Base-by-base conservation (phyloP, 73 alveolate genomes). In the Tetrahymena elliotti region DNA sequence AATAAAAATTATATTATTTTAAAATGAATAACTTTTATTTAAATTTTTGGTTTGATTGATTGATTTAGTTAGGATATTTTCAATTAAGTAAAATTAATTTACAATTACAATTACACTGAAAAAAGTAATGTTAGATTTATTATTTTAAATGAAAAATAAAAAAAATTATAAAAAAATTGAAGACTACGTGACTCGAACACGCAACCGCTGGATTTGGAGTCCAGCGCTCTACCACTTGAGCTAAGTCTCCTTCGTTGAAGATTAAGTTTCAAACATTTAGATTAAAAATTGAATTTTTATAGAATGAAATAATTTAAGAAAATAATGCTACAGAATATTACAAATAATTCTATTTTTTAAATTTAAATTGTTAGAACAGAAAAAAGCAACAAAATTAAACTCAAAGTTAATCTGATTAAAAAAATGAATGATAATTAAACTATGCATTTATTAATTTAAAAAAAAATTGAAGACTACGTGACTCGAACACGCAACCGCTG, bases 181-280 rank as follows among this genome's bases (percentile, higher is more conserved):
- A 95, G 97, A 95, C 96, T 95, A 95, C 94, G 97, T 84, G 96
- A 95, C 41, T 95, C 84, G 97, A 95, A 95, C 96, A 84, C 97
- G 96, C 96, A 84, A 93, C 96, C 97, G 53, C 52, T 93, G 96
- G 97, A 93, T 93, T 93, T 95, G 97, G 96, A 95, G 93, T 93
- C 96, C 97, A 93, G 93, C 96, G 96, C 97, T 95, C 97, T 93
- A 93, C 96, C 96, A 83, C 37, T 83, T 95, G 97, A 93, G 97
- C 97, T 95, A 95, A 95, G 96, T 93, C 97, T 93, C 68, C 96
- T 68, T 47, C 82, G 82, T 47, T 47, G 82, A 18, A 47, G 13
- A 47, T 47, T 13, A 47, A 47, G 13, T 18, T 47, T 13, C 1
- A 47, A 47, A 18, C 13, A 47, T 18, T 47, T 47, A 13, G 82